phyloP scores from a whole-genome alignment of 2,329 filamentous ascomycete species.

The Cytospora leucostoma region DNA sequence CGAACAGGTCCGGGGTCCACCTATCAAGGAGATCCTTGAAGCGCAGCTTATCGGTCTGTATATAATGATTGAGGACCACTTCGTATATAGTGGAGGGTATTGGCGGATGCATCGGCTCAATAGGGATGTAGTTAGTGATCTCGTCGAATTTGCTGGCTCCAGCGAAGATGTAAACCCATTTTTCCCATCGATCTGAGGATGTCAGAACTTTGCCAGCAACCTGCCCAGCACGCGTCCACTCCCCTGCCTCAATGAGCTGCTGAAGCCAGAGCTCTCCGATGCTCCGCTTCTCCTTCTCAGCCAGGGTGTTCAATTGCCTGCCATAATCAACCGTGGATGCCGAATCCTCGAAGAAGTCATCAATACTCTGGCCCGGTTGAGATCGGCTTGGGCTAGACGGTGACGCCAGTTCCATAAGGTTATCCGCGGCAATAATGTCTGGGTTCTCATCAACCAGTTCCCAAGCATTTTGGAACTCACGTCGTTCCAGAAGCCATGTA shows the following conservation, averaged over 20 bases:
- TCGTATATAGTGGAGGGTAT: constrained; percentile 85
- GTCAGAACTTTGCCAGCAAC: constrained; percentile 82
- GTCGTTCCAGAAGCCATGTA: constrained; percentile 78
- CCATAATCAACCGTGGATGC: constrained; percentile 65
- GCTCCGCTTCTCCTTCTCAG: constrained; percentile 83
- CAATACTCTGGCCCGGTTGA: constrained; percentile 40
- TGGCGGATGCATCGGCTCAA: constrained; percentile 73
- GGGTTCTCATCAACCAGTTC: constrained; percentile 86
- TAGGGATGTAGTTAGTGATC: constrained; percentile 82
- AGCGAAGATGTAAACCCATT: constrained; percentile 93
- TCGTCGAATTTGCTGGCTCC: constrained; percentile 85
- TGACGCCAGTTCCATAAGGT: constrained; percentile 39
- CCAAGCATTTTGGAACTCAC: constrained; percentile 85
- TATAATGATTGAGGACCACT: constrained; percentile 84
- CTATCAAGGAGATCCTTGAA: constrained; percentile 78
- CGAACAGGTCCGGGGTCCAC: constrained; percentile 85
- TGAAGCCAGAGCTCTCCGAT: constrained; percentile 94
- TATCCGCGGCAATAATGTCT: constrained; percentile 60
- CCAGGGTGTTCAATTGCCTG: constrained; percentile 60
- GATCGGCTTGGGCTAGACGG: constrained; percentile 40
- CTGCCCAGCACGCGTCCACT: constrained; percentile 78
- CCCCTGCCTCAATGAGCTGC: constrained; percentile 71
- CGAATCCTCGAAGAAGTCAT: constrained; percentile 75
- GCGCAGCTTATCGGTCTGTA: constrained; percentile 71
- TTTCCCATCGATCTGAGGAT: constrained; percentile 83